Conservation (phyloP, 2,329 filamentous ascomycete species). For the Cryphonectria nitschkei region DNA sequence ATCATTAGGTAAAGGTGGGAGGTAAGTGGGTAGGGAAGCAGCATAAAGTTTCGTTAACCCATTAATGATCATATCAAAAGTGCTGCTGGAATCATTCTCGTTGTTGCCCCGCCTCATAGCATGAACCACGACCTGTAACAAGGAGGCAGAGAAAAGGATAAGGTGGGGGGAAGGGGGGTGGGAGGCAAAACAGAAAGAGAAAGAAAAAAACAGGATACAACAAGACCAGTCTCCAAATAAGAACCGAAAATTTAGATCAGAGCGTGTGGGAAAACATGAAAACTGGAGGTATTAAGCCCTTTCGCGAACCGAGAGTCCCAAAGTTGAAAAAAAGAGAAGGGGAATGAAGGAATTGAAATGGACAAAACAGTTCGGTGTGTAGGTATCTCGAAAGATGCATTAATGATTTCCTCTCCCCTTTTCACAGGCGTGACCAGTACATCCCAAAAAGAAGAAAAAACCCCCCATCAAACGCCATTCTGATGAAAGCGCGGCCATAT, state of each 20-base stretch:
- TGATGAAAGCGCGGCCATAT: constrained; percentile 14
- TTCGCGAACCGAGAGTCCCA: background rate
- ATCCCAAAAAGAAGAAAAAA: constrained; percentile 5
- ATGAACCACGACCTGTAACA: background rate
- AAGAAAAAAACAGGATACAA: background rate
- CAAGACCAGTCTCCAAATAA: background rate
- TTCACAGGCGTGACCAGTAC: background rate
- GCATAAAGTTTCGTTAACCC: constrained; percentile 12
- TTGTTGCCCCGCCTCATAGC: background rate
- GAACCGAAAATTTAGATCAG: background rate
- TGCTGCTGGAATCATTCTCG: background rate
- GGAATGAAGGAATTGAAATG: background rate
- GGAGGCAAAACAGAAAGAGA: no score
- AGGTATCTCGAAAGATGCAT: constrained; percentile 16
- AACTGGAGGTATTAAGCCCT: background rate
- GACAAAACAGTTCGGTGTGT: background rate
- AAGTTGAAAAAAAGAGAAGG: background rate
- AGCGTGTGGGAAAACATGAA: background rate
- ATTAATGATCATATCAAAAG: constrained; percentile 13
- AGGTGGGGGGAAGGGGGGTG: background rate
- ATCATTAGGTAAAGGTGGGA: background rate
- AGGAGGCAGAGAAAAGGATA: background rate
- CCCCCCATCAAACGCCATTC: constrained; percentile 15
- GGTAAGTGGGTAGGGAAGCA: background rate
- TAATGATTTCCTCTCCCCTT: constrained; percentile 8